Base-by-base conservation (phyloP, 176 grass and related monocot genomes). In the Poa annua region DNA sequence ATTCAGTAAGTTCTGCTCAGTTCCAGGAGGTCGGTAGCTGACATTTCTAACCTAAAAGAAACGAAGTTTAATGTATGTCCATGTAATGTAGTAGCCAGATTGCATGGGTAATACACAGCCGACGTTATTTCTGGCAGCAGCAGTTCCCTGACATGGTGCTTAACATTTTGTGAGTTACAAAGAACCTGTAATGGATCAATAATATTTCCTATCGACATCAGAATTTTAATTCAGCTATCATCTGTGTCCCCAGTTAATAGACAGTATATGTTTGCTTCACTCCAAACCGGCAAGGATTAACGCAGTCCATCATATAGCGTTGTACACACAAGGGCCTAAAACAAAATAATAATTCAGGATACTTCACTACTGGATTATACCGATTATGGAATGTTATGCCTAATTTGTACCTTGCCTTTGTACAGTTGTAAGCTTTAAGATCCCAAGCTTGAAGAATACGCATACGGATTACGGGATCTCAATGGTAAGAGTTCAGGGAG, bases 1-100 rank as follows among this genome's bases (percentile, higher is more conserved):
- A 61, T 90, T 88, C 87, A 99, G 62, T 53, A 99, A 84, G 80
- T 86, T 89, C 14, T 88, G 78, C 57, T 99, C 83, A 0, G 83
- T 96, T 48, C 93, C 89, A 81, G 91, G 96, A 76, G 91, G 91
- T 52, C 85, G 89, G 78, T 96, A 96, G 51, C 84, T 92, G 57
- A 99, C 89, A 75, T 74, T 79, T 54, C 87, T 93, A 69, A 96
- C 89, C 96, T 99, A 82, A 64, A 98, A 88, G n/a, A 92, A 86
- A 22, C 55, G 32, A 74, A 60, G 14, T 88, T 84, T 54, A 93
- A 67, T 59, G 64, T 44, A 42, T 64, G 76, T 68, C 19, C 51
- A 76, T 74, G 7, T 25, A 42, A 68, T 36, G 19, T 38, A 39
- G 19, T 38, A 39, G 2, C 17, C 5, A 20, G 59, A 62, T 16